Base-by-base conservation (phyloP, 768 basidiomycete genomes). In the Leucosporidium creatinivorum region DNA sequence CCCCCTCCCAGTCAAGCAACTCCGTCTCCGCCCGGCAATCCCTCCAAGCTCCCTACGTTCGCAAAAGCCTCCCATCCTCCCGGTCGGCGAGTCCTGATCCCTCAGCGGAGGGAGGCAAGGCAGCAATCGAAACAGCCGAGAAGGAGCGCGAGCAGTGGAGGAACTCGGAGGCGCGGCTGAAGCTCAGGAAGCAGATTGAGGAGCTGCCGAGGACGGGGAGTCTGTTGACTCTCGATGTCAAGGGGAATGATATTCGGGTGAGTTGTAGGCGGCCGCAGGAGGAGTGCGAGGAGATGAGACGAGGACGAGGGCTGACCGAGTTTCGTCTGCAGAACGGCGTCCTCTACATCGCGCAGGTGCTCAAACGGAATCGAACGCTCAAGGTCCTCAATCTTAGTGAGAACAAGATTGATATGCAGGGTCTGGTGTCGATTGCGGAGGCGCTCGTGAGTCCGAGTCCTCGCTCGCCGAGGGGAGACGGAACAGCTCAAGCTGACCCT, bases 381-480 rank as follows among this genome's bases (percentile, higher is more conserved):
- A 96, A 94, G 78, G 87, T 97, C 8, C 82, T 97, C 30, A 98
- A 97, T 77, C 79, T 98, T 61, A 88, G 89, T 74, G 94, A 98
- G 77, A 98, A 98, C 78, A 91, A 89, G 77, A 84, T 99, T 8
- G 94, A 94, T 65, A 84, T 89, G 1, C 80, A 83, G 13, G 90
- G 91, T 62, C 80, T 99, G 15, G 85, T 87, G 3, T 80, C 83
- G 0, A 82, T 99, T 19, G 93, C 92, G 0, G 94, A 99, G 78
- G 89, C 93, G 1, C 78, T 99, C 77, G 92, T 93, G 65, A 73
- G 86, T 80, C n/a, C 58, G 48, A 36, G 15, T 49, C 25, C 18
- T n/a, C n/a, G n/a, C n/a, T n/a, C n/a, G n/a, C n/a, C n/a, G n/a
- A n/a, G n/a, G n/a, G n/a, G n/a, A n/a, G n/a, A n/a, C n/a, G n/a